Base-by-base conservation (phyloP, 106 monocot genomes). In the Phalaenopsis equestris region DNA sequence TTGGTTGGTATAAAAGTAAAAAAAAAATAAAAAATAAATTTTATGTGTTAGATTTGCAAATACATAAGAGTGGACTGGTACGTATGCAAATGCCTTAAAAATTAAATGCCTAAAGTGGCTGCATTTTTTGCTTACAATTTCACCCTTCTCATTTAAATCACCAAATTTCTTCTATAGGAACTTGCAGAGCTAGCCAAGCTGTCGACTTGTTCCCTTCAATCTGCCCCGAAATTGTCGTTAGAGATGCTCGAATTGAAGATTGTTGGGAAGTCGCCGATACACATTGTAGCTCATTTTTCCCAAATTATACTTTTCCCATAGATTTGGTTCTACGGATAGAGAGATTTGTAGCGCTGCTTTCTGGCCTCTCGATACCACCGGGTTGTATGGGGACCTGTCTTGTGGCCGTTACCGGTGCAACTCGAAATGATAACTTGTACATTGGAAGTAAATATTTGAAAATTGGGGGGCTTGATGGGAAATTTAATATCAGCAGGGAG, bases 181-280 rank as follows among this genome's bases (percentile, higher is more conserved):
- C 55, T 78, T 86, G 86, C 75, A 70, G 68, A 80, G 91, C 91
- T 19, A 90, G 90, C 73, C 90, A 87, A 79, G 82, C 87, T 1
- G 86, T 91, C 77, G 87, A 91, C 36, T 77, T 96, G 72, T 84
- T 96, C 67, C 86, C 84, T 15, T 76, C 93, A 41, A 57, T 89
- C 61, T 86, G 75, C 77, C 89, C 91, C 2, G 88, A 90, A 42
- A 80, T 99, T 30, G 70, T 88, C 46, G 87, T 99, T 52, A 86
- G 94, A 78, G 98, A 99, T 78, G 93, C 92, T 4, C 85, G 91
- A 30, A 21, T 92, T 36, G 94, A 91, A 81, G 94, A 99, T 56
- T 89, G 87, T 45, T 99, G 98, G 98, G 91, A 99, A 91, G 98
- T 99, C 77, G 98, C 98, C 21, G 94, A 99, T 73, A 99, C 94